Base-by-base conservation (phyloP, 2,329 filamentous ascomycete species). In the Volutella citrinella region DNA sequence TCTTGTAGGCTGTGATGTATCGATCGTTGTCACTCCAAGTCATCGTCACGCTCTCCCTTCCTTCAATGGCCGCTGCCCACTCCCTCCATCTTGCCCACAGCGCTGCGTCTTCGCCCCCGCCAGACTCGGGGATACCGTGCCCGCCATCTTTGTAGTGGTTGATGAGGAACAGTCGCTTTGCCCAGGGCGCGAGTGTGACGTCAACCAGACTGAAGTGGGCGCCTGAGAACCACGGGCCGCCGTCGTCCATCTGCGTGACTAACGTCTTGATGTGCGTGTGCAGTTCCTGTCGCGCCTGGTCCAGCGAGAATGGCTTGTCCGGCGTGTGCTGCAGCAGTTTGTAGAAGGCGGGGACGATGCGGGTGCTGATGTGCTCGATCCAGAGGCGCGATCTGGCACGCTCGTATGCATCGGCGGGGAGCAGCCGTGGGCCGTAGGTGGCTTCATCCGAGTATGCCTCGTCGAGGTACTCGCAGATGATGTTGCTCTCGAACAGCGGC, bases 401-500 rank as follows among this genome's bases (percentile, higher is more conserved):
- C 34, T 78, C 70, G 50, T 87, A 90, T 0, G 76, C 65, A 35
- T 80, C 76, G 0, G 58, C 51, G 0, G 84, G 80, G 9, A 86
- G 60, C 5, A 90, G 57, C 3, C 60, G 56, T 3, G 67, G 69
- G 0, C 65, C 66, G 32, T 74, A 51, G 7, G 47, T 44, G 1
- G 34, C 34, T 34, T 66, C 58, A 52, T 70, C 66, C 0, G 71
- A 64, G 41, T 78, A 88, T 1, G 77, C 78, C 42, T 90, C 84
- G 44, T 91, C 80, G 2, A 91, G 68, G 46, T 86, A 91, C 56
- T 89, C 84, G 60, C 79, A 81, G 22, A 91, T 71, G 28, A 90
- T 75, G 7, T 69, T 76, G 51, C 80, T 85, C 57, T 91, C 84
- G 48, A 84, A 88, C 7, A 90, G 66, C 1, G 82, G 77, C 53